A percentile compares a stretch with the other conserved stretches of the same genome.
These are phyloP conservation scores for Beauveria varroae DNA, from an alignment of 2,329 filamentous ascomycete species.

Conservation along the genomic window DNA sequence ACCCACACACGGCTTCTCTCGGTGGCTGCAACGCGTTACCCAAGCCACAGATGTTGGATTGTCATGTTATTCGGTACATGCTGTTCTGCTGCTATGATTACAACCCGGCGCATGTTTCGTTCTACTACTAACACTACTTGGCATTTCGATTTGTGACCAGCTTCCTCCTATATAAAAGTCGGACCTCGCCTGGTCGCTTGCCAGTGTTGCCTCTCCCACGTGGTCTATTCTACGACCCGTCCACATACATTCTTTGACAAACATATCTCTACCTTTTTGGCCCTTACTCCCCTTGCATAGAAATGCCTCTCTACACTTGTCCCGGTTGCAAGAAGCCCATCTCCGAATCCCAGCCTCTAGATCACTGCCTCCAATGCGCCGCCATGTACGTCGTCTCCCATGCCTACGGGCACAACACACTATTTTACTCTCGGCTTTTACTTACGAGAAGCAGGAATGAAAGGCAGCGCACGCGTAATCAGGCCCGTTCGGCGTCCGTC, in stretches of 20 bases:
- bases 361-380: slow-evolving; percentile 8
- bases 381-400: neutral
- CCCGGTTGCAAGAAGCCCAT: slow-evolving; percentile 8
- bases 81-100: neutral
- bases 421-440: too few species aligned
- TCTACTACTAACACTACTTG: too few species aligned
- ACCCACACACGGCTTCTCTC: neutral
- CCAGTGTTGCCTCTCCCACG: neutral
- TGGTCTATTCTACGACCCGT: neutral
- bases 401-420: too few species aligned
- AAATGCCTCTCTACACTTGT: slow-evolving; percentile 10
- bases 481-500: neutral
- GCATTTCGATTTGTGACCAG: neutral
- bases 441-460: neutral
- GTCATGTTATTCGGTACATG: neutral
- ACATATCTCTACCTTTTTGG: neutral
- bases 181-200: neutral
- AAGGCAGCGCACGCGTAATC: neutral
- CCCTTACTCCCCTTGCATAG: neutral
- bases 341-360: slow-evolving; percentile 8
- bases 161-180: neutral
- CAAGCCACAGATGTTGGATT: neutral
- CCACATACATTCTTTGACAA: neutral
- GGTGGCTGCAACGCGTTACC: neutral
- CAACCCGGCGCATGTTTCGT: neutral